Evolutionary conservation across 108 stramenopile species (phyloP).

Genomic region (Skeletonema menzelii): DNA sequence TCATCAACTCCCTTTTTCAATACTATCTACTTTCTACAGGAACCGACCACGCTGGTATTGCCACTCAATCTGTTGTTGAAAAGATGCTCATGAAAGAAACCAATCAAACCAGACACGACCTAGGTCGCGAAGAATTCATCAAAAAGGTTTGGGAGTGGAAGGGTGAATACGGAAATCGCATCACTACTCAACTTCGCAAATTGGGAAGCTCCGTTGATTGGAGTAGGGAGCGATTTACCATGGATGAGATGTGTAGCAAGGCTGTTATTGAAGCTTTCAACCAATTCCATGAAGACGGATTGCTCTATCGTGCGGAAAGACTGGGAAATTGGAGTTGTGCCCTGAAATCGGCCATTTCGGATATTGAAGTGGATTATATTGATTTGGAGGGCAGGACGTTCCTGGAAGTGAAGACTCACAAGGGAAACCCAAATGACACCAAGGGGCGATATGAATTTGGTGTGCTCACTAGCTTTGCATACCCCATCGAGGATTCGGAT

Average conservation of each 20-base stretch:
- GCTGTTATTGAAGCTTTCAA: conserved; percentile 94
- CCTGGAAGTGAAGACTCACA: conserved; percentile 95
- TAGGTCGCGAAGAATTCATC: conserved; percentile 95
- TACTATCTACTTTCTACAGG: conserved; percentile 48
- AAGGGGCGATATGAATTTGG: conserved; percentile 98
- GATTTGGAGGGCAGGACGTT: conserved; percentile 93
- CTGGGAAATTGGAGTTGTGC: conserved; percentile 99
- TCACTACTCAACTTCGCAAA: conserved; percentile 89
- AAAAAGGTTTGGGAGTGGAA: conserved; percentile 99
- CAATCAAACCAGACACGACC: conserved; percentile 91
- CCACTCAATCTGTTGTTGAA: conserved; percentile 99
- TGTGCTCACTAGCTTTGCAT: conserved; percentile 94
- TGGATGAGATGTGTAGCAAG: conserved; percentile 95
- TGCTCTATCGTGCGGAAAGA: conserved; percentile 93
- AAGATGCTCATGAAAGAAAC: conserved; percentile 95
- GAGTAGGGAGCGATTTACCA: conserved; percentile 97
- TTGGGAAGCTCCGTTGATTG: conserved; percentile 96
- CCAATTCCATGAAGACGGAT: conserved; percentile 93
- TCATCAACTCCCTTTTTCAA: neutral
- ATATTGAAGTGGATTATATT: conserved; percentile 98
- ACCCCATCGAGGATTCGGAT: conserved; percentile 90
- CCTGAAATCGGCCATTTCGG: conserved; percentile 96
- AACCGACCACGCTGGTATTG: conserved; percentile 99
- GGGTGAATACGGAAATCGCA: conserved; percentile 90
- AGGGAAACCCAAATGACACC: conserved; percentile 84